A percentile compares a stretch with the other conserved stretches of the same genome.
Conservation (phyloP, 2,329 filamentous ascomycete genomes). For the Penicillium glabrum region DNA sequence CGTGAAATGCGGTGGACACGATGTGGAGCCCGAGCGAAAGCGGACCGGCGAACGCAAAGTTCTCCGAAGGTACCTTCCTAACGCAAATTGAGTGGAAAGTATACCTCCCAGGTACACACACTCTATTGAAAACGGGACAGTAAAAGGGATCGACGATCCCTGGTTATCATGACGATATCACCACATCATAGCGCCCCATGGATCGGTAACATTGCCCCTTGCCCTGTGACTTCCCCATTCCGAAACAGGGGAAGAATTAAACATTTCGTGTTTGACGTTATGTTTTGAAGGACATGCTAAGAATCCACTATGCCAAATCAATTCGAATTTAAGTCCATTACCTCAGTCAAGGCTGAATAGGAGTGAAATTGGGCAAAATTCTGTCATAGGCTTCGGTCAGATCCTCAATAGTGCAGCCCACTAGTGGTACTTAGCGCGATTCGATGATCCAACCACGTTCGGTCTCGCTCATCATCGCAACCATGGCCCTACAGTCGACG, state of each 20-base stretch:
- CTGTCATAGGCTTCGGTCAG: not conserved
- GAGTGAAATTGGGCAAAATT: not conserved
- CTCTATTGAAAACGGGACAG: not conserved
- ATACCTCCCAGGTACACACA: slow-evolving; percentile 8
- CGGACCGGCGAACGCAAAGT: slow-evolving; percentile 4
- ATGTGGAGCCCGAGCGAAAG: not conserved
- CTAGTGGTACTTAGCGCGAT: slow-evolving; percentile 13
- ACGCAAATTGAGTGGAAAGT: not conserved
- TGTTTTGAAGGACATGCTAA: not conserved
- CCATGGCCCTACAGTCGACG: slow-evolving; percentile 4
- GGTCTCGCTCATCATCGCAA: slow-evolving; percentile 11
- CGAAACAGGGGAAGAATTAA: not conserved
- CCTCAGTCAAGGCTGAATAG: not conserved
- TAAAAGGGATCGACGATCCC: slow-evolving; percentile 3
- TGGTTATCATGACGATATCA: slow-evolving; percentile 7
- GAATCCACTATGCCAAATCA: not conserved
- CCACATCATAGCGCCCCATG: not conserved
- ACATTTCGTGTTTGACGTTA: not conserved
- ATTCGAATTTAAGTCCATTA: not conserved
- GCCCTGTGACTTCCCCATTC: not conserved
- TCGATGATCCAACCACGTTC: slow-evolving; percentile 13
- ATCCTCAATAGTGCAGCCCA: slow-evolving; percentile 19
- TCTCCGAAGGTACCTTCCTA: slow-evolving; percentile 6
- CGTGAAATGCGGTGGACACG: not conserved
- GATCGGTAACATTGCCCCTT: not conserved